Evolutionary conservation across 345 rosid genomes (phyloP).

Genomic region (Luvunga scandens): DNA sequence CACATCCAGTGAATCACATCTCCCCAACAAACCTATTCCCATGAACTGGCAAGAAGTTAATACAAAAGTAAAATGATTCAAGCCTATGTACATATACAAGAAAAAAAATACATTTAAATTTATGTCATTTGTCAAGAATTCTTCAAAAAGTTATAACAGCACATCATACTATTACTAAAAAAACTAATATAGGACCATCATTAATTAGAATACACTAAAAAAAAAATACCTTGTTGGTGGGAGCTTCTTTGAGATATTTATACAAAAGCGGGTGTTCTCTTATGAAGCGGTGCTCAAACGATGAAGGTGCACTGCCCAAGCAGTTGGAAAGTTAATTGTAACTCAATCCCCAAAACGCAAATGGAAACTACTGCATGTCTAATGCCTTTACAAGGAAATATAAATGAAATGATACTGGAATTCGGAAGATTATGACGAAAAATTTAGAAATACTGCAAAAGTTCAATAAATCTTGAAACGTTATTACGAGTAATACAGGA

Average conservation of each 20-base stretch:
- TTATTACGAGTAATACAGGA: neutral
- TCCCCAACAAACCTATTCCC: constrained; percentile 66
- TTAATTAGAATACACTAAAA: neutral
- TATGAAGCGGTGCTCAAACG: constrained; percentile 60
- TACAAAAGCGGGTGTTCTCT: constrained; percentile 61
- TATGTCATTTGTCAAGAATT: neutral
- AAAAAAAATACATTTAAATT: neutral
- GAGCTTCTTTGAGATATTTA: constrained; percentile 68
- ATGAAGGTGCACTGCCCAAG: constrained; percentile 69
- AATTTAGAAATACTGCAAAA: neutral
- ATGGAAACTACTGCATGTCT: neutral
- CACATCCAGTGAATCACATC: constrained; percentile 97
- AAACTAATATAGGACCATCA: neutral
- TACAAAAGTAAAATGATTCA: neutral
- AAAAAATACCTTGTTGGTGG: constrained; percentile 51
- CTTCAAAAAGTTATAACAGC: neutral
- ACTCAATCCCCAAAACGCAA: neutral
- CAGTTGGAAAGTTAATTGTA: neutral
- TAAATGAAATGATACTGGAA: neutral
- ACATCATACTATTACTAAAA: neutral
- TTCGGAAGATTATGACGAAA: too few relatives aligned
- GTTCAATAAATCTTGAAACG: neutral
- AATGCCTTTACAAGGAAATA: neutral
- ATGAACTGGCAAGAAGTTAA: neutral
- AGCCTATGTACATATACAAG: neutral